Percentiles rank a stretch among this genome's conserved stretches.
Conservation (phyloP, 345 rosid genomes). For the Lagerstroemia speciosa region DNA sequence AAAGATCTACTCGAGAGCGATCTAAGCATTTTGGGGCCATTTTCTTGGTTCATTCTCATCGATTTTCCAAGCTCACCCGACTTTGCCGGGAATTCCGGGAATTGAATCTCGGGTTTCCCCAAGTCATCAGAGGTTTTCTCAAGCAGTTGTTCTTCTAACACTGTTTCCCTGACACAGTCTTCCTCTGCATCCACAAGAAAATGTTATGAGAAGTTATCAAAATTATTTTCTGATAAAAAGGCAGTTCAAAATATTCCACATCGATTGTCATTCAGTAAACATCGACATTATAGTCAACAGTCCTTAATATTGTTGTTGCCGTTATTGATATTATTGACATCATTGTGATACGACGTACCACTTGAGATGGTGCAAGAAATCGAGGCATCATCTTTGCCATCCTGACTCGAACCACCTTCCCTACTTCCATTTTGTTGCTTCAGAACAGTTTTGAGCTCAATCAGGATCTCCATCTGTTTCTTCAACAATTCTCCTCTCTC, state of each 20-base stretch:
- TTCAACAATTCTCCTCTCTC: conserved; percentile 80
- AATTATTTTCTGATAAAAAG: too few relatives aligned
- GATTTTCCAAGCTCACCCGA: conserved; percentile 38
- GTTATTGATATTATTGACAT: neutral
- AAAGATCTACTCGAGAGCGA: conserved; percentile 45
- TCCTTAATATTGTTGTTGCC: too few relatives aligned
- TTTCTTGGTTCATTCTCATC: conserved; percentile 30
- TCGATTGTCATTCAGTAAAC: too few relatives aligned
- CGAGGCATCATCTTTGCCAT: conserved; percentile 63
- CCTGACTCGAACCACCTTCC: conserved; percentile 42
- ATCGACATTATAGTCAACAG: too few relatives aligned
- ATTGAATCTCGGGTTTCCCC: conserved; percentile 26
- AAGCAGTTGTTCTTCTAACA: conserved; percentile 41
- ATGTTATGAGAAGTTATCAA: neutral
- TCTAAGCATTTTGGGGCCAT: conserved; percentile 34
- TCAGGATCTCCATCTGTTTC: conserved; percentile 82
- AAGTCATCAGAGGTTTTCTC: conserved; percentile 38
- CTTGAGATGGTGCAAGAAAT: conserved; percentile 67
- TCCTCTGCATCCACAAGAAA: conserved; percentile 40
- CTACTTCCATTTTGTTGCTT: conserved; percentile 10
- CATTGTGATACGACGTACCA: conserved; percentile 27
- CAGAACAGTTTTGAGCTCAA: conserved; percentile 56
- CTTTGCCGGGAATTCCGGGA: conserved; percentile 27
- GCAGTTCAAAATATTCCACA: too few relatives aligned
- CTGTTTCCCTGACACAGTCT: conserved; percentile 48